Base-by-base conservation (phyloP, 2,329 filamentous ascomycete genomes). In the Septoria linicola region DNA sequence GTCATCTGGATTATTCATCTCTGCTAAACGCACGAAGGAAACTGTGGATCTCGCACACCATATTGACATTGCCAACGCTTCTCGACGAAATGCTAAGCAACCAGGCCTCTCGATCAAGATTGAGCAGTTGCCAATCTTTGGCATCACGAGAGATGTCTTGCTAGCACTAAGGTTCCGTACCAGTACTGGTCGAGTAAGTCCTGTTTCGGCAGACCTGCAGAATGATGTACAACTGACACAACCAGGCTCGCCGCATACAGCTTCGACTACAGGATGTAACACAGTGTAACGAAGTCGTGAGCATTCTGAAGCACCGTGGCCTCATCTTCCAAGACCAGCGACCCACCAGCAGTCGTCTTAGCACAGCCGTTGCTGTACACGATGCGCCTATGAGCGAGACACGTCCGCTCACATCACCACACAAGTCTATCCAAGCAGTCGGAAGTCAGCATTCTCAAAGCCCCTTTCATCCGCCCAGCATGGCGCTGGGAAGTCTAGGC, bases 91-190 rank as follows among this genome's bases (percentile, higher is more conserved):
- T 14, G 52, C 54, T 14, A 54, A 60, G 13, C 53, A 65, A 23
- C 59, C 57, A 13, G 62, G 67, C 11, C 53, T 66, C 10, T 55
- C 66, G 19, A 57, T 68, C 30, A 63, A 61, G 16, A 59, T 63
- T 16, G 72, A 76, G 8, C 68, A 73, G 45, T 63, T 76, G 2
- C 72, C 73, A 4, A 70, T 76, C n/a, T 73, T 70, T 37, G 73
- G 68, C 27, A 69, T 76, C 25, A 64, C 68, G 8, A 70, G 69
- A 41, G 66, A 65, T 17, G 63, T 68, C 3, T 54, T 70, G 3
- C 57, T 77, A 2, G 74, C 72, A 8, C 58, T 76, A 11, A 64
- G 72, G 45, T 75, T 72, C 59, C 63, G 62, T 35, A 44, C 69
- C 13, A 57, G 65, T n/a, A 62, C 69, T 46, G 60, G 64, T 32